A percentile compares a stretch with the other conserved stretches of the same genome.
These are phyloP conservation scores for Nematodospora anomalae DNA, from an alignment of 1,139 yeast species.

Conservation along the genomic window DNA sequence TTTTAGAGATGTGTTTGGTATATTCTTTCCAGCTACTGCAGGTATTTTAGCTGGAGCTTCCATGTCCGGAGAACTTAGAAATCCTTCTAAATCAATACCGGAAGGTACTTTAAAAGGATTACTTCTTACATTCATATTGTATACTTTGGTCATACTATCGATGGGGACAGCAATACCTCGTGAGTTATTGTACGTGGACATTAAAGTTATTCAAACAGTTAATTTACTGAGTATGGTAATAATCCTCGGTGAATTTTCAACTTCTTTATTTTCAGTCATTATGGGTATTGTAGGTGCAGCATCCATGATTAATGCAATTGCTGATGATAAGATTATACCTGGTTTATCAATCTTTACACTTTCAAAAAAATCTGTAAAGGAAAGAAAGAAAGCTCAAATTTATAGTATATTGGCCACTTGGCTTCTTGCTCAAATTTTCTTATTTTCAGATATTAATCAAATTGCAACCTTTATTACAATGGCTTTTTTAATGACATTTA, in stretches of 20 bases:
- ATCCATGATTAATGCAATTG: slow-evolving; percentile 82
- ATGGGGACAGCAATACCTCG: slow-evolving; percentile 83
- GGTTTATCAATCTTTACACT: slow-evolving; percentile 63
- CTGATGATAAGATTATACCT: slow-evolving; percentile 83
- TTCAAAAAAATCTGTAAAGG: slow-evolving; percentile 35
- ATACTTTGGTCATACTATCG: slow-evolving; percentile 71
- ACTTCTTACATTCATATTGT: slow-evolving; percentile 68
- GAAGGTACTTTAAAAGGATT: slow-evolving; percentile 86
- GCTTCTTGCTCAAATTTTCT: slow-evolving; percentile 75
- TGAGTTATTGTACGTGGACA: slow-evolving; percentile 68
- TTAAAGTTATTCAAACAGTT: slow-evolving; percentile 81
- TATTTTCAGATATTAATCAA: slow-evolving; percentile 87
- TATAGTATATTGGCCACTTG: slow-evolving; percentile 65
- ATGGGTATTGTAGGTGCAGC: slow-evolving; percentile 97
- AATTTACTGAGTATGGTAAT: slow-evolving; percentile 69
- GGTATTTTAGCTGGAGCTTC: slow-evolving; percentile 99
- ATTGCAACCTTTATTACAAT: slow-evolving; percentile 94
- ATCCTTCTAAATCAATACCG: slow-evolving; percentile 88
- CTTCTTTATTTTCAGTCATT: slow-evolving; percentile 86
- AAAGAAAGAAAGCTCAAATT: slow-evolving; percentile 55
- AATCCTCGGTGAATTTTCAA: slow-evolving; percentile 84
- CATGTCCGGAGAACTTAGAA: slow-evolving; percentile 91
- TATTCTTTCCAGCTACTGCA: slow-evolving; percentile 96
- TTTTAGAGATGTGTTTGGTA: slow-evolving; percentile 84
- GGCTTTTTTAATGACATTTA: slow-evolving; percentile 95